Conservation (phyloP, 805 yeast genomes). For the Myxozyma monticola region DNA sequence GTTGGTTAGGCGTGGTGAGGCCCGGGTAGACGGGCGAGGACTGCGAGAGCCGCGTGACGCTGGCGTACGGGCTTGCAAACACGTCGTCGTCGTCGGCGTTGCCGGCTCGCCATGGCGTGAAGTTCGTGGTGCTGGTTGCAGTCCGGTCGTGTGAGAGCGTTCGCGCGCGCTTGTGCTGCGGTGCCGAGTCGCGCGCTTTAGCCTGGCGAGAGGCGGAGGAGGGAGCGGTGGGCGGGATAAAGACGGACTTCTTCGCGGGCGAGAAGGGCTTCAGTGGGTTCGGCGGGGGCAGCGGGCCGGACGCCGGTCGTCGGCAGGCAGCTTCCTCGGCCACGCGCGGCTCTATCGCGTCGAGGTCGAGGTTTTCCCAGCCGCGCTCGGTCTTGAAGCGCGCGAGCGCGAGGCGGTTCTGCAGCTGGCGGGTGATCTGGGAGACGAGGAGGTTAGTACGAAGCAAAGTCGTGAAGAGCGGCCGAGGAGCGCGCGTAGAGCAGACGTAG, state of each 20-base stretch:
- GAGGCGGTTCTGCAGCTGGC: slow-evolving; percentile 44
- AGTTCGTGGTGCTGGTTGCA: background rate
- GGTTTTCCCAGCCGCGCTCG: slow-evolving; percentile 43
- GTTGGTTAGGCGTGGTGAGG: slow-evolving; percentile 8
- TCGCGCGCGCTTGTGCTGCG: slow-evolving; percentile 1
- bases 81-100: slow-evolving; percentile 2
- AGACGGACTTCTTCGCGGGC: background rate
- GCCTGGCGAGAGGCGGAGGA: background rate
- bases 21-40: slow-evolving; percentile 30
- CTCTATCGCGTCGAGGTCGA: slow-evolving; percentile 41
- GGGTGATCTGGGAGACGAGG: slow-evolving; percentile 37
- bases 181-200: background rate
- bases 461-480: background rate
- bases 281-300: background rate
- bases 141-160: slow-evolving; percentile 1
- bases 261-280: background rate
- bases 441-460: background rate
- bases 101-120: slow-evolving; percentile 10
- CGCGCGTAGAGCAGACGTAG: background rate
- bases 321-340: slow-evolving; percentile 35
- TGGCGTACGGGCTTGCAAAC: background rate
- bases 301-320: slow-evolving; percentile 7
- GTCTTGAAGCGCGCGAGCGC: slow-evolving; percentile 46
- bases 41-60: slow-evolving; percentile 15
- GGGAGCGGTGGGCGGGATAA: background rate